Evolutionary conservation across 257 asterid genomes (phyloP).

Genomic region (Schizonepeta tenuifolia): DNA sequence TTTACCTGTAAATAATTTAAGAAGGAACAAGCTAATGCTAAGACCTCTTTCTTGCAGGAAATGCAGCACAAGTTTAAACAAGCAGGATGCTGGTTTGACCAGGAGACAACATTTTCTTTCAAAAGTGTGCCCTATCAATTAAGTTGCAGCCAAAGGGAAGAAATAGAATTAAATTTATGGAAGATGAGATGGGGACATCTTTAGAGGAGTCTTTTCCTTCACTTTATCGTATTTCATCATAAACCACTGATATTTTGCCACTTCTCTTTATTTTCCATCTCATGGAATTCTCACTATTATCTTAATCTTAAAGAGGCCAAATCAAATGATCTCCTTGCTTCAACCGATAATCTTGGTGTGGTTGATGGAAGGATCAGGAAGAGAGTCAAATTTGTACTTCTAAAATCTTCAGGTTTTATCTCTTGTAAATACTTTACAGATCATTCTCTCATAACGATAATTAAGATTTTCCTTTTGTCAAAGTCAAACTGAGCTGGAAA

Average conservation of each 20-base stretch:
- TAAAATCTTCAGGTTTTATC: no score
- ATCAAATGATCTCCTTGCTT: no score
- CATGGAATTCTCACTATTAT: no score
- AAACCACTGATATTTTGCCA: no score
- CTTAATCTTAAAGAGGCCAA: no score
- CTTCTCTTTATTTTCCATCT: no score
- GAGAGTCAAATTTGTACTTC: no score
- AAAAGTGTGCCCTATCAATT: background rate
- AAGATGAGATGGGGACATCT: background rate
- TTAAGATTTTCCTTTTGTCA: background rate
- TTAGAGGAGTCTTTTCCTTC: background rate
- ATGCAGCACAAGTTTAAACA: constrained; percentile 4
- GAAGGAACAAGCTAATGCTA: constrained; percentile 26
- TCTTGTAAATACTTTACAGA: background rate
- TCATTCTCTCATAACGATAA: background rate
- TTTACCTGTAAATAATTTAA: constrained; percentile 65
- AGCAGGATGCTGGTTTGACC: background rate
- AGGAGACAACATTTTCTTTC: background rate
- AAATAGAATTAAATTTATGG: background rate
- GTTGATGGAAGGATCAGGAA: no score
- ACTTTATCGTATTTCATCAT: no score
- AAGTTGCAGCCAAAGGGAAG: background rate
- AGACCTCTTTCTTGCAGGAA: constrained; percentile 9
- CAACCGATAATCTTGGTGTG: no score
- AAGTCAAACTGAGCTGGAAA: background rate